Evolutionary conservation across 2,329 filamentous ascomycete genomes (phyloP).

Genomic region (Byssochlamys sp.): DNA sequence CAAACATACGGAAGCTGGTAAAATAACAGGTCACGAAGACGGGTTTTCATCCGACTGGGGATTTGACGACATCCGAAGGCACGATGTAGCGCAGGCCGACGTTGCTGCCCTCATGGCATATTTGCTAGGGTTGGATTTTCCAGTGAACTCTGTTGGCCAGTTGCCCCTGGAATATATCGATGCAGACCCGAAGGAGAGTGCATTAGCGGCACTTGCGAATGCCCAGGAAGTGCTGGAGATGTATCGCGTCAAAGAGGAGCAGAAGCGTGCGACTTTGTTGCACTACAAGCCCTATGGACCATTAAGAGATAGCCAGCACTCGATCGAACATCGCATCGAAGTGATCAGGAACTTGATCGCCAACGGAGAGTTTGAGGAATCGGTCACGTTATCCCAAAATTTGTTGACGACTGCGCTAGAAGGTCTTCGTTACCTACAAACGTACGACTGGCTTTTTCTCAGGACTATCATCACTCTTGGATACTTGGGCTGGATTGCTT

Average conservation of each 20-base stretch:
- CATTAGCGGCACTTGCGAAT: conserved; percentile 74
- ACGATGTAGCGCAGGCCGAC: conserved; percentile 90
- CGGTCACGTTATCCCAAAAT: conserved; percentile 67
- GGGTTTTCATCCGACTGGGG: conserved; percentile 80
- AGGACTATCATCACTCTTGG: conserved; percentile 78
- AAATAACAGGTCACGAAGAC: conserved; percentile 76
- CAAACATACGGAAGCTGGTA: conserved; percentile 42
- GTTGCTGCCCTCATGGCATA: conserved; percentile 94
- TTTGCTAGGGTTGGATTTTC: conserved; percentile 75
- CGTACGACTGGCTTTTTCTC: conserved; percentile 96
- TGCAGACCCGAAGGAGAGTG: conserved; percentile 64
- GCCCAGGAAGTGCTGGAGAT: conserved; percentile 83
- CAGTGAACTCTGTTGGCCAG: conserved; percentile 91
- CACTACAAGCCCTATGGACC: conserved; percentile 66
- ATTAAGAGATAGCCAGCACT: conserved; percentile 52
- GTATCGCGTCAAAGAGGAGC: conserved; percentile 85
- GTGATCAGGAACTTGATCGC: conserved; percentile 61
- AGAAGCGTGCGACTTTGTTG: conserved; percentile 66
- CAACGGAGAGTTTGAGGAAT: conserved; percentile 57
- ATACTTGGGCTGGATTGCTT: conserved; percentile 92
- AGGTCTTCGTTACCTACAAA: conserved; percentile 87
- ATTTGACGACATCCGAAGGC: conserved; percentile 66
- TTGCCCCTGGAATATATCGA: conserved; percentile 75
- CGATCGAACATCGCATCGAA: conserved; percentile 57
- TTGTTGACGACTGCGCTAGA: conserved; percentile 69